Conservation (phyloP, 2,329 filamentous ascomycete genomes). For the Colletotrichum sidae region DNA sequence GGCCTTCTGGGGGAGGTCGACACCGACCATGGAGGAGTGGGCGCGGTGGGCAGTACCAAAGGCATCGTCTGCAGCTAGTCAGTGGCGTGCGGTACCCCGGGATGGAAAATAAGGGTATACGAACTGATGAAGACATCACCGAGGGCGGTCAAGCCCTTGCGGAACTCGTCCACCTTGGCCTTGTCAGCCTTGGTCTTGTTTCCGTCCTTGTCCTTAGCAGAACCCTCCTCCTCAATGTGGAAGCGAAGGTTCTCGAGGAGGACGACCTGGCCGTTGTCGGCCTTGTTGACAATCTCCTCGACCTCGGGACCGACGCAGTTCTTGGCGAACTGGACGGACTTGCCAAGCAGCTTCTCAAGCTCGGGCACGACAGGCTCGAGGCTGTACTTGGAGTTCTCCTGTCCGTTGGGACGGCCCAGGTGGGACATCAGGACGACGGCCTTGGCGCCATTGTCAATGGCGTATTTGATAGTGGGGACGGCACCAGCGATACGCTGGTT, state of each 20-base stretch:
- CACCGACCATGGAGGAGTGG: conserved; percentile 99
- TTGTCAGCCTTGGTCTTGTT: conserved; percentile 99
- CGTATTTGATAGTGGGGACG: conserved; percentile 94
- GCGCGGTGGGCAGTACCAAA: conserved; percentile 98
- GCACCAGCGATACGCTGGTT: conserved; percentile 98
- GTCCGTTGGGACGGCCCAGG: conserved; percentile 93
- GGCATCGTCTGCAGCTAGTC: conserved; percentile 79
- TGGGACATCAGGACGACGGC: conserved; percentile 98
- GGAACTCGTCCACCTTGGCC: conserved; percentile 90
- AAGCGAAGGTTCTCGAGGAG: conserved; percentile 98
- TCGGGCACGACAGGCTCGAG: conserved; percentile 91
- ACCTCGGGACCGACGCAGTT: conserved; percentile 92
- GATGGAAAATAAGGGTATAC: conserved; percentile 47
- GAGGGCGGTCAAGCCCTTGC: conserved; percentile 92
- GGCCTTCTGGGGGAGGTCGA: conserved; percentile 95
- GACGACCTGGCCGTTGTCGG: conserved; percentile 83
- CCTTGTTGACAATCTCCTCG: conserved; percentile 89
- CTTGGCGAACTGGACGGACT: conserved; percentile 86
- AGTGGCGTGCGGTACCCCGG: conserved; percentile 24
- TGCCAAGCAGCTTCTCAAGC: conserved; percentile 89
- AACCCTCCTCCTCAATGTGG: conserved; percentile 98
- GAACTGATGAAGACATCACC: conserved; percentile 96
- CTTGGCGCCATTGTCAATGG: conserved; percentile 90
- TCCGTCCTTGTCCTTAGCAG: conserved; percentile 90
- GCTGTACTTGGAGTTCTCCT: conserved; percentile 92